Evolutionary conservation across 257 asterid genomes (phyloP).

Genomic region (Nicotiana otophora): DNA sequence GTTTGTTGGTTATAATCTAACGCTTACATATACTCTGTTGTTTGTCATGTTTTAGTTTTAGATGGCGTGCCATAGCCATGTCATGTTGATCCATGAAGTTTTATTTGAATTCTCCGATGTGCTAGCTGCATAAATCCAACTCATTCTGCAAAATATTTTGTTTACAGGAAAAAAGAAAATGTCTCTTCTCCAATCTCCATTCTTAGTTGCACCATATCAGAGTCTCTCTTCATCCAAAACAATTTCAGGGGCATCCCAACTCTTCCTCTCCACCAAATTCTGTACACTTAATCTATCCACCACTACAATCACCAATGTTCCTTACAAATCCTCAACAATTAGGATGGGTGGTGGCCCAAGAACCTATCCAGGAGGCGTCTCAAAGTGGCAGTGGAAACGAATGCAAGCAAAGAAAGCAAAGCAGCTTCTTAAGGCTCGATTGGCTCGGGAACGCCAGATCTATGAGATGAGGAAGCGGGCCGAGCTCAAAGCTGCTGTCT

Average conservation of each 20-base stretch:
- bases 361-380: constrained; percentile 94
- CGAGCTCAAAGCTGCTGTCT: constrained; percentile 85
- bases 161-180: constrained; percentile 18
- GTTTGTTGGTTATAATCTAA: neutral
- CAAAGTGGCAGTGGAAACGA: constrained; percentile 97
- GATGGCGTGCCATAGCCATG: neutral
- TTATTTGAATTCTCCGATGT: neutral
- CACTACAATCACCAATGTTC: constrained; percentile 9
- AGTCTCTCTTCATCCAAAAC: constrained; percentile 38
- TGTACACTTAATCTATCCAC: constrained; percentile 38
- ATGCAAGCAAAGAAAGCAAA: constrained; percentile 89
- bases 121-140: neutral
- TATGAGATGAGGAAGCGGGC: constrained; percentile 96
- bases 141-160: neutral
- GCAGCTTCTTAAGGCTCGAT: constrained; percentile 80
- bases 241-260: constrained; percentile 25
- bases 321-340: constrained; percentile 39
- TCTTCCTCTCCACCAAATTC: constrained; percentile 32
- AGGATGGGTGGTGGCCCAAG: constrained; percentile 99
- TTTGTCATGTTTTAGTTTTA: neutral
- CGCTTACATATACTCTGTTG: neutral
- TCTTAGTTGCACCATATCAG: constrained; percentile 25
- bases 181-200: constrained; percentile 33
- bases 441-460: constrained; percentile 83
- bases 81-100: neutral